Conservation (phyloP, 768 basidiomycete genomes). For the Amanita jacksonii region DNA sequence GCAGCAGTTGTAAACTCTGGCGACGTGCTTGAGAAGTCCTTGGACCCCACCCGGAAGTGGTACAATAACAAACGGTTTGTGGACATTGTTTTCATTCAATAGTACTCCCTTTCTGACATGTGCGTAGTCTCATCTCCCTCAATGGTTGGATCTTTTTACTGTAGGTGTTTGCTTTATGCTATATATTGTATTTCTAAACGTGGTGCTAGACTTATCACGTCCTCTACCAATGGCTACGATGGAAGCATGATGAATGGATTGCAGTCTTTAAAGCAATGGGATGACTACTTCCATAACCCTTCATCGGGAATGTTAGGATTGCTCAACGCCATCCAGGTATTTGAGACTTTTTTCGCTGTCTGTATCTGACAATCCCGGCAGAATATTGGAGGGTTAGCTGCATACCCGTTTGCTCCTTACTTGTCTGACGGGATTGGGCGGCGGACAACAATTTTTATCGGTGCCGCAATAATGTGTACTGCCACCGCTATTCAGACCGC, state of each 20-base stretch:
- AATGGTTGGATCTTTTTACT: constrained; percentile 64
- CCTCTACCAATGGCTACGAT: constrained; percentile 55
- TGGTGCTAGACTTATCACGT: constrained; percentile 40
- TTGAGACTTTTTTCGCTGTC: constrained; percentile 4
- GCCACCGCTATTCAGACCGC: constrained; percentile 52
- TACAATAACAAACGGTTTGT: constrained; percentile 67
- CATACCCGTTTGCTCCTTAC: constrained; percentile 54
- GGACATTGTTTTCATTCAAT: neutral
- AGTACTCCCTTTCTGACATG: neutral
- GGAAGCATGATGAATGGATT: constrained; percentile 59
- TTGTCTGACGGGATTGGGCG: constrained; percentile 55
- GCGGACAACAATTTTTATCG: constrained; percentile 45
- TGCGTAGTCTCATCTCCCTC: constrained; percentile 45
- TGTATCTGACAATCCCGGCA: constrained; percentile 13
- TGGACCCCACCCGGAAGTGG: constrained; percentile 64
- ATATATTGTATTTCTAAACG: constrained; percentile 48
- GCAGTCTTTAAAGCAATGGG: constrained; percentile 50
- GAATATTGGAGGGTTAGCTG: constrained; percentile 53
- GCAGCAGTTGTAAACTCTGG: too few species aligned
- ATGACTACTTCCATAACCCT: constrained; percentile 41
- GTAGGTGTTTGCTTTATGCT: constrained; percentile 36
- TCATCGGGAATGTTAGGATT: constrained; percentile 37
- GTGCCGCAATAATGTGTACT: constrained; percentile 48
- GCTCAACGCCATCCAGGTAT: constrained; percentile 53
- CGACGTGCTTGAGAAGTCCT: constrained; percentile 39